A percentile compares a stretch with the other conserved stretches of the same genome.
These are phyloP conservation scores for Xylaria nigripes DNA, from an alignment of 495 filamentous ascomycete genomes.

Conservation along the genomic window DNA sequence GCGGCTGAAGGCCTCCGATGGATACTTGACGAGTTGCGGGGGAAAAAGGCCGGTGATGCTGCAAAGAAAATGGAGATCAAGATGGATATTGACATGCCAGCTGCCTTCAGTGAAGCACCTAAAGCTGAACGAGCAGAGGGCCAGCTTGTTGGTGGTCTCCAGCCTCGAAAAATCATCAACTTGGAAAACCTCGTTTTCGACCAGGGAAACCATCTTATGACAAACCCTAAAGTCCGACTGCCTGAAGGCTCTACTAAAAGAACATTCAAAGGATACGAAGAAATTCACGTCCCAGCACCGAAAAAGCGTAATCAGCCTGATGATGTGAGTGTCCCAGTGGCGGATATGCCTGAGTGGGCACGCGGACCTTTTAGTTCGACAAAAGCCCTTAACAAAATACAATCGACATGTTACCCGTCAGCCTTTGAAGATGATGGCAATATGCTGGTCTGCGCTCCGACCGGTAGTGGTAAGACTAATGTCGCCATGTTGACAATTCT, in stretches of 20 bases:
- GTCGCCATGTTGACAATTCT: constrained; percentile 96
- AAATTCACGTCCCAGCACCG: constrained; percentile 91
- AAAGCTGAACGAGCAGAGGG: constrained; percentile 47
- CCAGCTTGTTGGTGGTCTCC: constrained; percentile 72
- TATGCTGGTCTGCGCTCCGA: constrained; percentile 94
- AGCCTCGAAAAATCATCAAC: constrained; percentile 81
- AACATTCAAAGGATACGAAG: constrained; percentile 95
- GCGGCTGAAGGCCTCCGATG: constrained; percentile 73
- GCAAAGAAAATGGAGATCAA: constrained; percentile 75
- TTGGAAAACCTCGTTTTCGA: constrained; percentile 95
- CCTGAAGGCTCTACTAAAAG: constrained; percentile 91
- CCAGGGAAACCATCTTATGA: constrained; percentile 97
- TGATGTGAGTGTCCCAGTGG: constrained; percentile 71
- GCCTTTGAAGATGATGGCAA: constrained; percentile 95
- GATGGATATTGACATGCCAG: constrained; percentile 86
- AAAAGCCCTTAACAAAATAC: constrained; percentile 82
- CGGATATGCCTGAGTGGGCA: constrained; percentile 89
- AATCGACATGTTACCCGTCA: constrained; percentile 82
- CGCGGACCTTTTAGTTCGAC: constrained; percentile 69
- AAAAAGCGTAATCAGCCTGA: constrained; percentile 72
- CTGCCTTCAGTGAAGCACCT: constrained; percentile 40
- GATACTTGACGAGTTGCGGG: constrained; percentile 77
- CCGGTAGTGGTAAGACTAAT: constrained; percentile 96
- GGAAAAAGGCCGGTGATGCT: constrained; percentile 45
- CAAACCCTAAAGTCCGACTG: constrained; percentile 89